phyloP scores from a whole-genome alignment of 208 protist genomes.

The Vickermania ingenoplastis region DNA sequence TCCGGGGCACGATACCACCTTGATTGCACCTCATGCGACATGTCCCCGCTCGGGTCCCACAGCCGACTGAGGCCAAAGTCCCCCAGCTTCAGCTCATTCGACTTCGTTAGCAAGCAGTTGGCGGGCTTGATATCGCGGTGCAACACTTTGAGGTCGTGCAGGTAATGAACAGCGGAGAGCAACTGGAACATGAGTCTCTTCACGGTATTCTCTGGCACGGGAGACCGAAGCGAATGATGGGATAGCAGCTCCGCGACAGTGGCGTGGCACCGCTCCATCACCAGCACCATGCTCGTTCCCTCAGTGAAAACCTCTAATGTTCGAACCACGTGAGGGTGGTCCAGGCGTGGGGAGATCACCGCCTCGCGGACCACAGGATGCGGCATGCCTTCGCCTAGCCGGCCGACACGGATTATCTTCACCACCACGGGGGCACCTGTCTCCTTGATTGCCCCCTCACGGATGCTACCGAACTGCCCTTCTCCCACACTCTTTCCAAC shows the following conservation, averaged over 20 bases:
- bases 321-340: slow-evolving; percentile 45
- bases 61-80: slow-evolving; percentile 53
- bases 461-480: slow-evolving; percentile 67
- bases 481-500: slow-evolving; percentile 56
- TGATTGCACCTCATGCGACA: slow-evolving; percentile 84
- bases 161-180: slow-evolving; percentile 41
- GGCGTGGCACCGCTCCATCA: slow-evolving; percentile 69
- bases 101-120: slow-evolving; percentile 69
- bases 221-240: slow-evolving; percentile 14
- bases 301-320: slow-evolving; percentile 57
- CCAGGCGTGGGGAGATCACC: slow-evolving; percentile 32
- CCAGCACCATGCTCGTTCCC: slow-evolving; percentile 49
- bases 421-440: slow-evolving; percentile 55
- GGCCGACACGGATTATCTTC: slow-evolving; percentile 49
- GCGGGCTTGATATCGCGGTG: slow-evolving; percentile 85
- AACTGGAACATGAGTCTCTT: slow-evolving; percentile 48
- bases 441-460: slow-evolving; percentile 30
- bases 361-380: slow-evolving; percentile 71
- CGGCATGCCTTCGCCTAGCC: slow-evolving; percentile 61
- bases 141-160: slow-evolving; percentile 53
- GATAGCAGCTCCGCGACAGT: slow-evolving; percentile 39
- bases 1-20: slow-evolving; percentile 88
- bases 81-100: slow-evolving; percentile 29
- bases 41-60: slow-evolving; percentile 16
- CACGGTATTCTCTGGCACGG: slow-evolving; percentile 14